Evolutionary conservation across 1,284 basidiomycete species (phyloP).

Genomic region (Waitea zeae): DNA sequence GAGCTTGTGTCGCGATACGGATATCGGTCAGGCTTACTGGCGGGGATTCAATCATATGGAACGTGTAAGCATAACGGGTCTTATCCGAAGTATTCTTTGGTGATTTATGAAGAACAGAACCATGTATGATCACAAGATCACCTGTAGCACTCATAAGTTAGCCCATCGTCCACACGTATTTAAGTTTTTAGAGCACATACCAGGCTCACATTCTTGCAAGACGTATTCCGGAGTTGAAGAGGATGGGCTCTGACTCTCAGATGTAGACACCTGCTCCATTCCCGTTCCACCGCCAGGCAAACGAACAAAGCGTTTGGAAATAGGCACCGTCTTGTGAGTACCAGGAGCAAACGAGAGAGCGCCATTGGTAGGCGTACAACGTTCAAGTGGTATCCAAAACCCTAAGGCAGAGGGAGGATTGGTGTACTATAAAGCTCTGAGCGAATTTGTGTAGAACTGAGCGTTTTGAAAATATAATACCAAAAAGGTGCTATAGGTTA

Average conservation of each 20-base stretch:
- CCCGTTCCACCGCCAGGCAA: slow-evolving; percentile 58
- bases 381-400: slow-evolving; percentile 91
- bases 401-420: slow-evolving; percentile 83
- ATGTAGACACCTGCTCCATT: slow-evolving; percentile 44
- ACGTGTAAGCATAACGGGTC: slow-evolving; percentile 85
- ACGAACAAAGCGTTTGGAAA: slow-evolving; percentile 74
- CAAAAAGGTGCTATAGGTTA: slow-evolving; percentile 45
- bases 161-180: neutral
- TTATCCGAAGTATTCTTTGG: slow-evolving; percentile 56
- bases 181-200: slow-evolving; percentile 18
- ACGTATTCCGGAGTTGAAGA: slow-evolving; percentile 28
- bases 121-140: slow-evolving; percentile 81
- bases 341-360: slow-evolving; percentile 85
- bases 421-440: slow-evolving; percentile 49
- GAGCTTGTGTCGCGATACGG: slow-evolving; percentile 47
- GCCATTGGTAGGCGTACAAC: slow-evolving; percentile 72
- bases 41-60: slow-evolving; percentile 75
- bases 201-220: slow-evolving; percentile 60
- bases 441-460: slow-evolving; percentile 1
- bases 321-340: slow-evolving; percentile 60
- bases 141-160: slow-evolving; percentile 21
- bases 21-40: slow-evolving; percentile 24
- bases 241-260: slow-evolving; percentile 22
- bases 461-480: slow-evolving; percentile 16
- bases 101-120: slow-evolving; percentile 78